Evolutionary conservation across 768 basidiomycete genomes (phyloP).

Genomic region (Rhizopogon vesiculosus): DNA sequence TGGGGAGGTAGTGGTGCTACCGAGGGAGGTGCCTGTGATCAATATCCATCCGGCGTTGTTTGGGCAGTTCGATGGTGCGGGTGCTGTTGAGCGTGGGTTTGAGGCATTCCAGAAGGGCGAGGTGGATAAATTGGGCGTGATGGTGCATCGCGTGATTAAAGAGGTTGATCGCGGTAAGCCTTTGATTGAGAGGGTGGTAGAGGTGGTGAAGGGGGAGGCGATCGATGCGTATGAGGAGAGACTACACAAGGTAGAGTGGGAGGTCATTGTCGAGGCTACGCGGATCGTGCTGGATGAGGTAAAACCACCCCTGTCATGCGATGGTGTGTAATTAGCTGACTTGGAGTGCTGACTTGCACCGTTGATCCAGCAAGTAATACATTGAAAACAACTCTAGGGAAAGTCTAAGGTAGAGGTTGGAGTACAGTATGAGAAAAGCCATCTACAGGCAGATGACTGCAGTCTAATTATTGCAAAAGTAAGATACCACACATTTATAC

Average conservation of each 20-base stretch:
- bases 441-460: conserved; percentile 11
- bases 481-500: not conserved
- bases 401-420: not conserved
- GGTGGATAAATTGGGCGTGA: conserved; percentile 73
- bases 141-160: conserved; percentile 92
- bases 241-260: conserved; percentile 83
- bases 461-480: conserved; percentile 3
- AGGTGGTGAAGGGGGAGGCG: conserved; percentile 66
- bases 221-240: conserved; percentile 69
- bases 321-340: not conserved
- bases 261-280: conserved; percentile 86
- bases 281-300: conserved; percentile 59
- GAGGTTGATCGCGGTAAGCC: conserved; percentile 94
- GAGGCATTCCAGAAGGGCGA: conserved; percentile 85
- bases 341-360: not conserved
- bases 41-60: conserved; percentile 97
- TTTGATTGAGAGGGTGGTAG: conserved; percentile 73
- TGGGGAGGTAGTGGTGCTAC: conserved; percentile 26
- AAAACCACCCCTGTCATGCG: conserved; percentile 21
- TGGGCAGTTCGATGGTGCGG: conserved; percentile 93
- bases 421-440: not conserved
- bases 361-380: not conserved
- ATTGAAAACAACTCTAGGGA: not conserved
- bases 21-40: conserved; percentile 70
- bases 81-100: conserved; percentile 84